Evolutionary conservation across 2,329 filamentous ascomycete species (phyloP).

Genomic region (Colletotrichum plurivorum): DNA sequence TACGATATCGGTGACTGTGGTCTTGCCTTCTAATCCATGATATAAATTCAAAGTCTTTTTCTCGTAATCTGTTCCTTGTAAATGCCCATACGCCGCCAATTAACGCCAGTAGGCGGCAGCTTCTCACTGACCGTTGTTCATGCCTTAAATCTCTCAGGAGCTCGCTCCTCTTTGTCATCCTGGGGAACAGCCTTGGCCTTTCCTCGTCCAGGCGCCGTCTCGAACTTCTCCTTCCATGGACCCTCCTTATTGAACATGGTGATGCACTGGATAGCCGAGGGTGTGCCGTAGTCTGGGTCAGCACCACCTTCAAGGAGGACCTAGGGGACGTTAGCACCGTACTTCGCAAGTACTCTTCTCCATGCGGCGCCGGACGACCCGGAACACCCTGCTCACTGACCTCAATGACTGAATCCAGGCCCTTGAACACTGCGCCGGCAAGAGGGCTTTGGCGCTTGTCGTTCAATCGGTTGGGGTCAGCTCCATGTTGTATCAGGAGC

Average conservation of each 20-base stretch:
- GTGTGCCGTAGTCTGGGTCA: constrained; percentile 66
- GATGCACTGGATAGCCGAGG: constrained; percentile 64
- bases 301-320: constrained; percentile 65
- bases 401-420: constrained; percentile 74
- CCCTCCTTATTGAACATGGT: constrained; percentile 67
- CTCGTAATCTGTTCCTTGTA: too few relatives aligned
- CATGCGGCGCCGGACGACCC: too few relatives aligned
- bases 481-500: constrained; percentile 72
- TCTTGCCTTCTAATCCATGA: too few relatives aligned
- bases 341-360: too few relatives aligned
- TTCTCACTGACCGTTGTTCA: not conserved
- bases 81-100: too few relatives aligned
- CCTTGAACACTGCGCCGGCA: constrained; percentile 81
- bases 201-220: constrained; percentile 62
- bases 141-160: constrained; percentile 34
- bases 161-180: constrained; percentile 24
- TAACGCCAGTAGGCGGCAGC: too few relatives aligned
- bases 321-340: constrained; percentile 44
- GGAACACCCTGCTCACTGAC: constrained; percentile 48
- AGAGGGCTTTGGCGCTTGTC: constrained; percentile 78
- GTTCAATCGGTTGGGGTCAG: constrained; percentile 78
- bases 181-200: constrained; percentile 49
- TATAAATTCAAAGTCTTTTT: too few relatives aligned
- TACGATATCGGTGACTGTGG: too few relatives aligned
- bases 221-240: constrained; percentile 64